phyloP scores from a whole-genome alignment of 2,329 filamentous ascomycete genomes.

The Reticulascus tulasneorum region DNA sequence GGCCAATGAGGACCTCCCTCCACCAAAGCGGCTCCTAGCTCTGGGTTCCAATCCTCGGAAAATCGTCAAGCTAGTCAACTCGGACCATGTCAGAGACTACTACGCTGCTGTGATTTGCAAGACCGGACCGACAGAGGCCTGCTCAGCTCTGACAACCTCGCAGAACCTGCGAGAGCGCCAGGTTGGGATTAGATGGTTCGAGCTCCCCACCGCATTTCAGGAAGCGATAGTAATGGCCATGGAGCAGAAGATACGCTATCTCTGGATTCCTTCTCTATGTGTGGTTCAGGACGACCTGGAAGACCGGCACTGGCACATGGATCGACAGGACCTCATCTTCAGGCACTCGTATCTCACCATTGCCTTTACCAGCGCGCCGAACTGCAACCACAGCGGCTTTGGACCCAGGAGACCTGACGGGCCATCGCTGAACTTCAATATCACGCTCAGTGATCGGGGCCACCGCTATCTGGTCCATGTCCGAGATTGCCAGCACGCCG shows the following conservation, averaged over 20 bases:
- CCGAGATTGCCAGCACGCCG: not conserved
- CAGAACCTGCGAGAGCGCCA: slow-evolving; percentile 1
- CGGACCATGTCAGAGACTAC: not conserved
- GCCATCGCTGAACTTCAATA: not conserved
- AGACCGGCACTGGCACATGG: slow-evolving; percentile 2
- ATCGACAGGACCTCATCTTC: slow-evolving; percentile 2
- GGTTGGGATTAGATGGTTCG: slow-evolving; percentile 2
- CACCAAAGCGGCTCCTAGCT: not conserved
- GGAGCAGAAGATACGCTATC: not conserved
- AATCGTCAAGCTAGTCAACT: slow-evolving; percentile 1
- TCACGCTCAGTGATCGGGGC: not conserved
- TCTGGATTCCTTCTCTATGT: slow-evolving; percentile 2
- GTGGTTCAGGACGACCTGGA: slow-evolving; percentile 1
- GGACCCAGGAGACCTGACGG: not conserved
- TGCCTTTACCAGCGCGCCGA: not conserved
- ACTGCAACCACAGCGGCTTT: slow-evolving; percentile 2
- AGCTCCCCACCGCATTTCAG: slow-evolving; percentile 2
- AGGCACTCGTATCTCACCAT: slow-evolving; percentile 2
- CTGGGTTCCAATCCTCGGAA: slow-evolving; percentile 3
- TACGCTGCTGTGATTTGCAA: slow-evolving; percentile 2
- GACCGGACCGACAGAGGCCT: not conserved
- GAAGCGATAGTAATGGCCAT: slow-evolving; percentile 2
- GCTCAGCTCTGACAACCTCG: not conserved
- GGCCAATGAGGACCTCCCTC: not conserved
- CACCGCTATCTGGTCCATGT: not conserved